A percentile compares a stretch with the other conserved stretches of the same genome.
phyloP scores from a whole-genome alignment of 78 protist species.

The Chrysochromulina parva region DNA sequence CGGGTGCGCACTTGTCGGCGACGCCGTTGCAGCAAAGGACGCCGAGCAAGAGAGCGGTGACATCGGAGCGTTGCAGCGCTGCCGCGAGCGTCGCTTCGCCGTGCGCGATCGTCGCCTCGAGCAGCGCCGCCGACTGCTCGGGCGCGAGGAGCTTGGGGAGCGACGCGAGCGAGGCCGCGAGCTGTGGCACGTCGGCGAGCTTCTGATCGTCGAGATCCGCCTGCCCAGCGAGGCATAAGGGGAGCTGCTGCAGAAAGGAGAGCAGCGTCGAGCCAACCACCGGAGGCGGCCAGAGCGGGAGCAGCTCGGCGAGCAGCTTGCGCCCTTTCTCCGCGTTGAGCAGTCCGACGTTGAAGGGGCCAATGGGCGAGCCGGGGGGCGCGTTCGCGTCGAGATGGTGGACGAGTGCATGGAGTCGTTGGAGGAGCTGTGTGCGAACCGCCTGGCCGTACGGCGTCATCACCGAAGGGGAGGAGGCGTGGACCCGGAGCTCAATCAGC shows the following conservation, averaged over 20 bases:
- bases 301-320: neutral
- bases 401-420: neutral
- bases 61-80: neutral
- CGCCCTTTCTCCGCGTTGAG: neutral
- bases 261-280: neutral
- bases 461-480: slow-evolving; percentile 1
- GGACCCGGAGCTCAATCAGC: neutral
- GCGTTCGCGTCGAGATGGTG: neutral
- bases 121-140: neutral
- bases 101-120: neutral
- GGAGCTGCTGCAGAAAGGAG: neutral
- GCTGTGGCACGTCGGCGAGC: neutral
- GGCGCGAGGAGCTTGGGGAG: neutral
- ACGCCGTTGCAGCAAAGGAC: neutral
- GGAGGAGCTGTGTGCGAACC: neutral
- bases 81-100: neutral
- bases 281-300: neutral
- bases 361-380: neutral
- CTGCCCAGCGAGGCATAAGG: too few relatives aligned
- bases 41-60: neutral
- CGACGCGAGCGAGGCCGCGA: neutral
- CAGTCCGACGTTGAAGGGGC: neutral
- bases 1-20: too few relatives aligned
- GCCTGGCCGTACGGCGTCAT: neutral
- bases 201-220: neutral